Conservation (phyloP, 164 flowering plant species). For the Annona cherimola region DNA sequence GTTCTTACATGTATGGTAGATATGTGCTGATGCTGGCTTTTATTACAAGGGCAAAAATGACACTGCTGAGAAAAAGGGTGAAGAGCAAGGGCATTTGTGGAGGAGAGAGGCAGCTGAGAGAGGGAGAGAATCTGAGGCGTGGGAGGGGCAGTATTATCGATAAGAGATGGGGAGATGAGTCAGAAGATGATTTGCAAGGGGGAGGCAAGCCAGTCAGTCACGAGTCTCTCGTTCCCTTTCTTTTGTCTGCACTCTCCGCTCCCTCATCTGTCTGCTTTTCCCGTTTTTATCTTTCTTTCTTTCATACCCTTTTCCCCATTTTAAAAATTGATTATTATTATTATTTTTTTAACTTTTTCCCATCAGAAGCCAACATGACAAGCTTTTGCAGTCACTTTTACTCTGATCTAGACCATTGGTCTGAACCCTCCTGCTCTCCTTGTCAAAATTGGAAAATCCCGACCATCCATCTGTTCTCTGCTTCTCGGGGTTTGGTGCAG, state of each 20-base stretch:
- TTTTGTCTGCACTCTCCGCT: slow-evolving; percentile 5
- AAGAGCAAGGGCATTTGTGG: neutral
- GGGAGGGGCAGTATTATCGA: neutral
- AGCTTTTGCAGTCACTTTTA: neutral
- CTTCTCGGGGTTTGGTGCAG: neutral
- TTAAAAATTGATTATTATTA: too few relatives aligned
- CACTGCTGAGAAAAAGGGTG: neutral
- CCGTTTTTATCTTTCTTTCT: neutral
- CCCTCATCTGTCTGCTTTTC: neutral
- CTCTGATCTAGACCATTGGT: neutral
- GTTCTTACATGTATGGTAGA: too few relatives aligned
- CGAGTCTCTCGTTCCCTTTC: slow-evolving; percentile 12
- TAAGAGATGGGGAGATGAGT: neutral
- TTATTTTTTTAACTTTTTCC: neutral
- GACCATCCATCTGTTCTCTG: neutral
- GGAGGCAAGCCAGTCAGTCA: slow-evolving; percentile 8
- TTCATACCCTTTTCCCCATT: neutral
- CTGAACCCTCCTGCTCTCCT: neutral
- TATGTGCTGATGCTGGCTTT: too few relatives aligned
- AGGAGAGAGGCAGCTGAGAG: neutral
- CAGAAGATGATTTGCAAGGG: neutral
- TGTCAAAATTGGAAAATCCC: neutral
- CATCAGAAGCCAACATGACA: too few relatives aligned
- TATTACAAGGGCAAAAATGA: neutral
- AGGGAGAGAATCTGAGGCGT: neutral